Percentiles rank a stretch among this genome's conserved stretches.
phyloP scores from a whole-genome alignment of 2,329 filamentous ascomycete genomes.

The Ophiocordyceps polyrhachis-furcata region DNA sequence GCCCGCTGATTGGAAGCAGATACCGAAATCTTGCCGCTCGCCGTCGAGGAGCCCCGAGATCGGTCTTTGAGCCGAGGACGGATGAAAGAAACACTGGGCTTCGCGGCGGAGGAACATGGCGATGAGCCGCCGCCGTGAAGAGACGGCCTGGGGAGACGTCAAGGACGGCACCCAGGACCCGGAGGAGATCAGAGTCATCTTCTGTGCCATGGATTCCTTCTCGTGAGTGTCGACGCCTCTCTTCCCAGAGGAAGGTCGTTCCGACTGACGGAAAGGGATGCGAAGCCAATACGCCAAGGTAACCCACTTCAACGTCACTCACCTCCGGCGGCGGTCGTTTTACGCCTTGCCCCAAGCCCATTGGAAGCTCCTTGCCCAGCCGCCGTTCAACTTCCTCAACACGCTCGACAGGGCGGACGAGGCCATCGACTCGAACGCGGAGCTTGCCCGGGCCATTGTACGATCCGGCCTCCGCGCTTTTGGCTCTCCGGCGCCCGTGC shows the following conservation, averaged over 20 bases:
- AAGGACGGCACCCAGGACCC: slow-evolving; percentile 52
- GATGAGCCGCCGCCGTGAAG: slow-evolving; percentile 6
- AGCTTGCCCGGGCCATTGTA: slow-evolving; percentile 64
- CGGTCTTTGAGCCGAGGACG: background rate
- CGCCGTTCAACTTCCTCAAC: slow-evolving; percentile 68
- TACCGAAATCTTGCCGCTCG: no score
- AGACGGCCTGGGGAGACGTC: slow-evolving; percentile 37
- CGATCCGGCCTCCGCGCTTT: slow-evolving; percentile 51
- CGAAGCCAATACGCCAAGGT: slow-evolving; percentile 64
- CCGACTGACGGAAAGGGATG: background rate
- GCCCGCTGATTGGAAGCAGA: no score
- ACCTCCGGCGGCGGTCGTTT: slow-evolving; percentile 78
- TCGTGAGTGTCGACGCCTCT: slow-evolving; percentile 37
- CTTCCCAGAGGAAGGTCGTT: background rate
- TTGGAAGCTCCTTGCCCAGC: slow-evolving; percentile 62
- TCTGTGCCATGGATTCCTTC: slow-evolving; percentile 74
- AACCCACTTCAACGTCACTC: slow-evolving; percentile 80
- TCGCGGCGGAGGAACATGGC: background rate
- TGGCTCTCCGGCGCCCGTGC: slow-evolving; percentile 22
- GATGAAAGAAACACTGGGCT: background rate
- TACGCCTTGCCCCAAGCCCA: slow-evolving; percentile 75
- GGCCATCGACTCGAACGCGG: slow-evolving; percentile 76
- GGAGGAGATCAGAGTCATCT: slow-evolving; percentile 65
- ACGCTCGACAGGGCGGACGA: slow-evolving; percentile 64
- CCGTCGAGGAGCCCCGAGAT: background rate